Evolutionary conservation across 2,329 filamentous ascomycete genomes (phyloP).

Genomic region (Gnomoniopsis sp.): DNA sequence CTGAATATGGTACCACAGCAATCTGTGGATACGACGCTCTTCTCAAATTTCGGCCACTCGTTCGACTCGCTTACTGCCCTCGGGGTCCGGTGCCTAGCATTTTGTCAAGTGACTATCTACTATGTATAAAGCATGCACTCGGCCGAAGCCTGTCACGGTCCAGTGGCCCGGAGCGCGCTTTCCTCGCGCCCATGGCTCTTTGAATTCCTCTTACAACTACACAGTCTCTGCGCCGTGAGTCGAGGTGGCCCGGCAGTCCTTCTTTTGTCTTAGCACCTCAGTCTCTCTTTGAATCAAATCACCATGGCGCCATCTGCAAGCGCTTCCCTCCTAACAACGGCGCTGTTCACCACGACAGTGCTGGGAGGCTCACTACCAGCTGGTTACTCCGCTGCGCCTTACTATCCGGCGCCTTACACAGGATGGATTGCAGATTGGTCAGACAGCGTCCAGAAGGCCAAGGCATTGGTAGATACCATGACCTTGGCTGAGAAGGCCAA

Average conservation of each 20-base stretch:
- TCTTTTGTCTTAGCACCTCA: background rate
- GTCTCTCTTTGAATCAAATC: slow-evolving; percentile 2
- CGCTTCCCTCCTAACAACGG: slow-evolving; percentile 2
- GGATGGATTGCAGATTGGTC: slow-evolving; percentile 69
- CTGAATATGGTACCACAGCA: background rate
- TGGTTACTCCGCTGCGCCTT: slow-evolving; percentile 50
- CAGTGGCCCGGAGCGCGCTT: background rate
- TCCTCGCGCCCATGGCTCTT: background rate
- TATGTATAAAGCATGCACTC: slow-evolving; percentile 6
- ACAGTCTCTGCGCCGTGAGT: background rate
- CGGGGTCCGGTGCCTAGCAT: background rate
- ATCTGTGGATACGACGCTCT: background rate
- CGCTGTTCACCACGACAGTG: slow-evolving; percentile 18
- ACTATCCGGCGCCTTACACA: slow-evolving; percentile 70
- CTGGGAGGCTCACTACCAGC: slow-evolving; percentile 27
- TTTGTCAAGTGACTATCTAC: background rate
- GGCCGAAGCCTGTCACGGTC: slow-evolving; percentile 3
- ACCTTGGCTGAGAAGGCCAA: slow-evolving; percentile 80
- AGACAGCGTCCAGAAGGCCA: slow-evolving; percentile 67
- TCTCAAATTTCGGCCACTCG: background rate
- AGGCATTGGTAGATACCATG: slow-evolving; percentile 67
- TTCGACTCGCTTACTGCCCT: background rate
- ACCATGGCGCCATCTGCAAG: slow-evolving; percentile 9
- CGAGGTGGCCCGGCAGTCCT: background rate
- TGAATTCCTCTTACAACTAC: background rate